Percentiles rank a stretch among this genome's conserved stretches.
Evolutionary conservation across 495 filamentous ascomycete genomes (phyloP).

Genomic region (Ramalina intermedia): DNA sequence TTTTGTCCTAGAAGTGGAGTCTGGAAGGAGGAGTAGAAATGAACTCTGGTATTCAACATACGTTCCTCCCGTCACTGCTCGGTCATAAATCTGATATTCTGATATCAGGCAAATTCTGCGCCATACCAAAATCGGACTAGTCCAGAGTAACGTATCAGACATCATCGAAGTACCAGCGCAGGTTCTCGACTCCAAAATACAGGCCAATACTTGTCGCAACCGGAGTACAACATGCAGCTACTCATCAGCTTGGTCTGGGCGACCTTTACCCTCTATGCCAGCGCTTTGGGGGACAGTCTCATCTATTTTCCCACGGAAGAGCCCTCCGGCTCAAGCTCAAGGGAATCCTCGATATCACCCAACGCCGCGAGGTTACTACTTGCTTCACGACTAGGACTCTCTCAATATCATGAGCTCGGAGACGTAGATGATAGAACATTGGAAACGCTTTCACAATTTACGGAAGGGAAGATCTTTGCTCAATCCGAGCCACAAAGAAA

Average conservation of each 20-base stretch:
- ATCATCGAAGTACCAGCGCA: background rate
- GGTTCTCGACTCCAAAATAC: background rate
- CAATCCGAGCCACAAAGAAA: conserved; percentile 11
- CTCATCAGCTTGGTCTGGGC: conserved; percentile 2
- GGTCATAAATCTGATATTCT: no score
- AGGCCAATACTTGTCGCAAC: background rate
- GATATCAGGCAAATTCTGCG: no score
- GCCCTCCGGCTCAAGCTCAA: background rate
- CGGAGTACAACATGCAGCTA: conserved; percentile 10
- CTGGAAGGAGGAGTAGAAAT: no score
- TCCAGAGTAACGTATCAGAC: background rate
- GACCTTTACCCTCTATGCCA: background rate
- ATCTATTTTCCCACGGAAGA: conserved; percentile 22
- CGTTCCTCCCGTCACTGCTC: no score
- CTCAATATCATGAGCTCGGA: conserved; percentile 34
- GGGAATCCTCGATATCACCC: conserved; percentile 21
- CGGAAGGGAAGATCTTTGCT: conserved; percentile 25
- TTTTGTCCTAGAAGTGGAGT: no score
- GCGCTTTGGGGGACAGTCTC: conserved; percentile 15
- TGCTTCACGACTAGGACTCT: conserved; percentile 38
- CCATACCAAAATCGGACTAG: no score
- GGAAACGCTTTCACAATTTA: conserved; percentile 19
- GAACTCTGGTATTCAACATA: no score
- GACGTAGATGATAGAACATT: conserved; percentile 29
- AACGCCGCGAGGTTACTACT: conserved; percentile 37